A percentile compares a stretch with the other conserved stretches of the same genome.
Conservation (phyloP, 2,329 filamentous ascomycete species). For the Helotiales sp. region DNA sequence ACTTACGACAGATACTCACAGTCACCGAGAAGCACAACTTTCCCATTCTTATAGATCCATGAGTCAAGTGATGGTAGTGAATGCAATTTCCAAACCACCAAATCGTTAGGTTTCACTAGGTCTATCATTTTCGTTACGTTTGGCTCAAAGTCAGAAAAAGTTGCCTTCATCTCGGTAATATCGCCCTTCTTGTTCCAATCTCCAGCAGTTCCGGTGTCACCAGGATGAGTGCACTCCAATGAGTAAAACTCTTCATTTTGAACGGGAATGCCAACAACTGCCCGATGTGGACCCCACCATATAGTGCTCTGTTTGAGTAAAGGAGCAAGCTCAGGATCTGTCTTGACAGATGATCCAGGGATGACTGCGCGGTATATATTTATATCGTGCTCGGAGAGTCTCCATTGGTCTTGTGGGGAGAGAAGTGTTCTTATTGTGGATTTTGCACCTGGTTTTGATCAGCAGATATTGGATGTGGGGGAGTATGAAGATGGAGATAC, state of each 20-base stretch:
- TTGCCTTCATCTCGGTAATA: conserved; percentile 3
- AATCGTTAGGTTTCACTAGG: conserved; percentile 29
- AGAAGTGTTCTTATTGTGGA: conserved; percentile 6
- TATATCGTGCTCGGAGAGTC: neutral
- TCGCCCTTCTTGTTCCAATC: conserved; percentile 49
- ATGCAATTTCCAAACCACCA: conserved; percentile 16
- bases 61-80: conserved; percentile 7
- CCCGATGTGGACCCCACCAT: conserved; percentile 62
- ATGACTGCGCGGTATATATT: conserved; percentile 50
- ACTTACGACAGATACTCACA: conserved; percentile 16
- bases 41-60: conserved; percentile 33
- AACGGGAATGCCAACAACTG: conserved; percentile 62
- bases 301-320: conserved; percentile 56
- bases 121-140: conserved; percentile 41
- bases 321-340: conserved; percentile 40
- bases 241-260: conserved; percentile 59
- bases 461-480: neutral
- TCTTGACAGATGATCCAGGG: conserved; percentile 41
- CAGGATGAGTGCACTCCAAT: conserved; percentile 62
- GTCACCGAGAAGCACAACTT: conserved; percentile 44
- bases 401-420: conserved; percentile 6
- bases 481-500: neutral
- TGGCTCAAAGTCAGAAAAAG: conserved; percentile 31
- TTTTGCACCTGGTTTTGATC: conserved; percentile 5
- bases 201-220: conserved; percentile 52